Percentiles rank a stretch among this genome's conserved stretches.
These are phyloP conservation scores for Pseudocercospora musae DNA, from an alignment of 2,329 filamentous ascomycete genomes.

Conservation along the genomic window DNA sequence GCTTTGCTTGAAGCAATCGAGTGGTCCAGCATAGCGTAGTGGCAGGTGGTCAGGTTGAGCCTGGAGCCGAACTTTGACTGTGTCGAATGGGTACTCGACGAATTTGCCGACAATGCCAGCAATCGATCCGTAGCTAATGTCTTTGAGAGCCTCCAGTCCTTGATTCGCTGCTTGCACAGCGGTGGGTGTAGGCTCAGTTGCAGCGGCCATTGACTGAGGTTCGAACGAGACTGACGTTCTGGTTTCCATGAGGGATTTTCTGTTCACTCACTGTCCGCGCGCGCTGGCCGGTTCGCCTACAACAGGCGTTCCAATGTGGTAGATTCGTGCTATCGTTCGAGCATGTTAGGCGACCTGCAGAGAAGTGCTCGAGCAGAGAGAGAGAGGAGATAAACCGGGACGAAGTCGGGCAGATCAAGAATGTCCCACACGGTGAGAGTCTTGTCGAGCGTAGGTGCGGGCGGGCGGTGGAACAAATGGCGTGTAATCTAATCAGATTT, in stretches of 20 bases:
- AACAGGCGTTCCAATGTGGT: slow-evolving; percentile 10
- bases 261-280: slow-evolving; percentile 4
- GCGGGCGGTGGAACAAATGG: background rate
- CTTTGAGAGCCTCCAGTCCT: slow-evolving; percentile 70
- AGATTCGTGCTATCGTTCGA: slow-evolving; percentile 33
- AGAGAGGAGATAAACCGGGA: background rate
- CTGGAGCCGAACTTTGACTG: slow-evolving; percentile 93
- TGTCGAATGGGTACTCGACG: slow-evolving; percentile 98
- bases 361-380: background rate
- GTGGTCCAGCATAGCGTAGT: slow-evolving; percentile 75
- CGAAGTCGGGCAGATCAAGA: background rate
- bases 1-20: slow-evolving; percentile 92
- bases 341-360: slow-evolving; percentile 28
- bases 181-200: background rate
- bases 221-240: slow-evolving; percentile 15
- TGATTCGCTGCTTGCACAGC: slow-evolving; percentile 34
- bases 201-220: background rate
- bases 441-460: background rate
- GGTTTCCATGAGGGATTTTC: slow-evolving; percentile 17
- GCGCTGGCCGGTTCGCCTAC: slow-evolving; percentile 3
- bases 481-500: background rate
- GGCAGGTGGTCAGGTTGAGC: slow-evolving; percentile 86
- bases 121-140: slow-evolving; percentile 84
- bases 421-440: slow-evolving; percentile 14
- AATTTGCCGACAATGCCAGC: slow-evolving; percentile 90